A percentile compares a stretch with the other conserved stretches of the same genome.
phyloP scores from a whole-genome alignment of 108 stramenopile species.

The Pseudonitzschia pungens region DNA sequence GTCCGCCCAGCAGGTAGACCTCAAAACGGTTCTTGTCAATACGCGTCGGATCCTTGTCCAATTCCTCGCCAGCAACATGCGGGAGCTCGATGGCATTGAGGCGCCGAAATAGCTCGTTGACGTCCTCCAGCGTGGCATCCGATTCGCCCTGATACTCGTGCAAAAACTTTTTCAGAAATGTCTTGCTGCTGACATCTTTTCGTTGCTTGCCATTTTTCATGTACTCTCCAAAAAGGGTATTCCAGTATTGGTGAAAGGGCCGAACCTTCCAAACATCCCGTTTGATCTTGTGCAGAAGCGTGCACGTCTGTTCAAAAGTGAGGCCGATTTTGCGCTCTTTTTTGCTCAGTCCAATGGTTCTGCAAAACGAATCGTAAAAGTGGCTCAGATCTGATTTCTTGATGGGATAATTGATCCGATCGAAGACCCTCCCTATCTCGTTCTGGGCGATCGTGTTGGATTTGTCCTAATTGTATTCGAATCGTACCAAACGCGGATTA shows the following conservation, averaged over 20 bases:
- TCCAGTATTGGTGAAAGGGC: constrained; percentile 60
- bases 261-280: constrained; percentile 84
- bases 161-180: constrained; percentile 73
- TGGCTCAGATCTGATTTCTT: constrained; percentile 28
- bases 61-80: constrained; percentile 31
- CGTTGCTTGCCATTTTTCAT: constrained; percentile 71
- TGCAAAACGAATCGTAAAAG: constrained; percentile 65
- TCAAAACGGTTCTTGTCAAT: constrained; percentile 75
- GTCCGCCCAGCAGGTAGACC: constrained; percentile 53
- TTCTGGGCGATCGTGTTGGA: constrained; percentile 58
- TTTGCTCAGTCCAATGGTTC: constrained; percentile 64
- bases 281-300: constrained; percentile 80
- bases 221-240: constrained; percentile 59
- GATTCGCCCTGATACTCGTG: constrained; percentile 59
- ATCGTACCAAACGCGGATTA: constrained; percentile 10
- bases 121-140: constrained; percentile 60
- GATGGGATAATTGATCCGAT: constrained; percentile 67
- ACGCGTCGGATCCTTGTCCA: constrained; percentile 33
- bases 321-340: constrained; percentile 56
- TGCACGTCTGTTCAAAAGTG: constrained; percentile 81
- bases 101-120: constrained; percentile 50
- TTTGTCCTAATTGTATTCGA: constrained; percentile 33
- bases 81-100: constrained; percentile 67
- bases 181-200: constrained; percentile 50
- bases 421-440: constrained; percentile 56